Conservation (phyloP, 1,284 basidiomycete genomes). For the Ustilago trichophora region DNA sequence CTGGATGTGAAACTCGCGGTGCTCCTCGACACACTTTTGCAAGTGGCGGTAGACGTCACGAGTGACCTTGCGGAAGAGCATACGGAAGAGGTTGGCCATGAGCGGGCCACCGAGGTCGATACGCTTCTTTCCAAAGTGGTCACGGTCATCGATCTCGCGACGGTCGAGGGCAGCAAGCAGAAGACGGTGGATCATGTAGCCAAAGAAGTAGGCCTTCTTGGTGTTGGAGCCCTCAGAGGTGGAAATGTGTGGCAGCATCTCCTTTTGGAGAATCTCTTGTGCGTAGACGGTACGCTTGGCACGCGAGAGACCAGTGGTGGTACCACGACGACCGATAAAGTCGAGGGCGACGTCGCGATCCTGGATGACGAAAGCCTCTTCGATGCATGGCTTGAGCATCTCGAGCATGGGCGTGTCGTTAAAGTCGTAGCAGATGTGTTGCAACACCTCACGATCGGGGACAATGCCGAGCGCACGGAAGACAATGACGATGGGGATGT, state of each 20-base stretch:
- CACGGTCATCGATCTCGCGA: conserved; percentile 95
- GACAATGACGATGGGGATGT: conserved; percentile 98
- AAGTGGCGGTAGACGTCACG: conserved; percentile 96
- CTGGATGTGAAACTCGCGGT: conserved; percentile 92
- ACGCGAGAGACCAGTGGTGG: conserved; percentile 88
- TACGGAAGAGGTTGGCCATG: conserved; percentile 93
- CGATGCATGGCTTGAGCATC: conserved; percentile 98
- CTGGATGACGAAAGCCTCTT: conserved; percentile 98
- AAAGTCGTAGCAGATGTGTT: conserved; percentile 98
- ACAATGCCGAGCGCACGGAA: conserved; percentile 98
- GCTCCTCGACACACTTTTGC: conserved; percentile 93
- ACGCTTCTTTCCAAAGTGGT: conserved; percentile 99
- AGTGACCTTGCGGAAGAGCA: conserved; percentile 95
- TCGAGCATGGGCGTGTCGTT: conserved; percentile 95
- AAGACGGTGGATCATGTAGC: conserved; percentile 99
- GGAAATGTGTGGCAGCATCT: conserved; percentile 97
- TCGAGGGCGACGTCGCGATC: conserved; percentile 90
- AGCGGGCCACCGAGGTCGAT: conserved; percentile 94
- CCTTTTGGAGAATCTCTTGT: conserved; percentile 97
- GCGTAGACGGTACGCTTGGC: conserved; percentile 94
- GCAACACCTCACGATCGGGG: conserved; percentile 95
- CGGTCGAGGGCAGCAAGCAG: conserved; percentile 91
- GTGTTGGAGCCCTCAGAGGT: conserved; percentile 95
- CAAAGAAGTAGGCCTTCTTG: conserved; percentile 99
- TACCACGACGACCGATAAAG: conserved; percentile 97